Base-by-base conservation (phyloP, 768 basidiomycete genomes). In the Tricholoma bakamatsutake region DNA sequence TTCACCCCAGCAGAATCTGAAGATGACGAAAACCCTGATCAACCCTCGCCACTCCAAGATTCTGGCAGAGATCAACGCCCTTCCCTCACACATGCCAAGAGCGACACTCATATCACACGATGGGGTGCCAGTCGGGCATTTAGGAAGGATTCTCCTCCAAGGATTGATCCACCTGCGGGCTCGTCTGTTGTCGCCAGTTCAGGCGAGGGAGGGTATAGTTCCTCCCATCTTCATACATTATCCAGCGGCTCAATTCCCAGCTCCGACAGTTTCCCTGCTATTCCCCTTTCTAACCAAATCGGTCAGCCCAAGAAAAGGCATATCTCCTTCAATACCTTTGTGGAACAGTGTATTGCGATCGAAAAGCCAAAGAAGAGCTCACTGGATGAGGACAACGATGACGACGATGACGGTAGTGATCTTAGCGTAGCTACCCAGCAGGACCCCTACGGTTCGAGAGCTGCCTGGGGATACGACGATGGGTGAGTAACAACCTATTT, bases 241-340 rank as follows among this genome's bases (percentile, higher is more conserved):
- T 64, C 50, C 24, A 57, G 42, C 30, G 56, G 51, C 43, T 54
- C 55, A 15, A 61, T 55, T 17, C 54, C 52, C 6, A 61, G 60
- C 28, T 63, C 60, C 28, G 58, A 61, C 51, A 49, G 59, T 34
- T 49, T 42, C 17, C 28, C 57, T 30, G 42, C 50, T 2, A 52
- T 56, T n/a, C 15, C 57, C 27, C 7, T 52, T 28, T 18, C 21
- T 4, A 43, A 37, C 27, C 50, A 40, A 2, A 18, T 27, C 17
- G 53, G 35, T 5, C 49, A 51, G 27, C 60, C 66, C 56, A 86
- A 85, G 76, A 90, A 87, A 75, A 87, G 87, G 60, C 96, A 97
- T 68, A 98, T 98, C 74, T 88, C 81, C 62, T 98, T 98, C 80
- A 98, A 98, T 70, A 96, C 95, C 0, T 97, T 95, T 67, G 96